Evolutionary conservation across 2,329 filamentous ascomycete genomes (phyloP), one percentile per base, ranked within the genome.

Genomic region (Dactylonectria estremocensis): DNA sequence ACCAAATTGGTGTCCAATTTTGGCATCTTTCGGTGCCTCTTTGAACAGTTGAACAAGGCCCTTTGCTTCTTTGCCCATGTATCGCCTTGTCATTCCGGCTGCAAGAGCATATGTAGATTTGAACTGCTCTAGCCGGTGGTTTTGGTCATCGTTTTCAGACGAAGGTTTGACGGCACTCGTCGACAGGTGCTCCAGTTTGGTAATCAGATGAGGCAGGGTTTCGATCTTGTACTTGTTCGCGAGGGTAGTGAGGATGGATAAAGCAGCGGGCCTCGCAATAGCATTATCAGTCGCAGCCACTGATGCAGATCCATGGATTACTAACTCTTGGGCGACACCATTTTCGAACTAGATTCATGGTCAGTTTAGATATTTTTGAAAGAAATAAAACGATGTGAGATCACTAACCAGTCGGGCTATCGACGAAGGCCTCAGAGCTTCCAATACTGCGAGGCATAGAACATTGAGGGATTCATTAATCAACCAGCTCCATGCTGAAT

Each of bases 221-320:
- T 83, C 83, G 18, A 82, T 76, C 37, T 80, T 80, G 72, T 82
- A 80, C 68, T 85, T 87, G 72, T 87, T 86, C 55, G 83, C 79
- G 31, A 86, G 71, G 3, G 83, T 77, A 2, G 81, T 79, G 11
- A 85, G 74, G 11, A 86, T 81, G 0, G 79, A 80, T 31, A 78
- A 73, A 14, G 74, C 74, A 59, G 77, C 79, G 66, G 77, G 69
- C 70, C 74, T 67, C 40, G 71, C 70, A 28, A 72, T 66, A 2
- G 64, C 56, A 2, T 50, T 53, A 6, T 69, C 69, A 2, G 37
- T 59, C 3, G 55, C 13, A 1, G 61, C 45, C 9, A 63, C 58
- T 10, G 72, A 53, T n/a, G 72, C 48, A 9, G 72, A 70, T 33
- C 76, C 74, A 40, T 77, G 76, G 4, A 79, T 57, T 9, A 83